These are phyloP conservation scores for Rhodotorula sp. DNA, from an alignment of 1,284 basidiomycete species.

Conservation along the genomic window DNA sequence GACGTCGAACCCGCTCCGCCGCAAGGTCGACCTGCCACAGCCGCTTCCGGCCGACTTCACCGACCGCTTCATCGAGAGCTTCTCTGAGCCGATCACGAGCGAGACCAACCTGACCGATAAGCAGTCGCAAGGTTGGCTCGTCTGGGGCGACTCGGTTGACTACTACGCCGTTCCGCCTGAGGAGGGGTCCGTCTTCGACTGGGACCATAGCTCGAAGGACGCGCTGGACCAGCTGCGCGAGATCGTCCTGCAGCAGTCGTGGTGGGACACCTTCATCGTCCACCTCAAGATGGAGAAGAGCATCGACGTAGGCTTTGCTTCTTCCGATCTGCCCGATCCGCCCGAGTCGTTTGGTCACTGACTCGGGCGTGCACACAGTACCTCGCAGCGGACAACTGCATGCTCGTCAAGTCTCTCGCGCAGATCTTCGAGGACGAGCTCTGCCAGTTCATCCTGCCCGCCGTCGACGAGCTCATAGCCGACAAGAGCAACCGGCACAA, in stretches of 20 bases:
- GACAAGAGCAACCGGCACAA: constrained; percentile 78
- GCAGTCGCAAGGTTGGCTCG: constrained; percentile 73
- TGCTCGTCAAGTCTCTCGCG: constrained; percentile 54
- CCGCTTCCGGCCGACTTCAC: constrained; percentile 58
- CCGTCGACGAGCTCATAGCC: constrained; percentile 63
- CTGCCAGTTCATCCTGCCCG: constrained; percentile 60
- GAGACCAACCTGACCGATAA: constrained; percentile 69
- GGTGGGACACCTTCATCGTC: constrained; percentile 58
- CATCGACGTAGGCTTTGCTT: constrained; percentile 27
- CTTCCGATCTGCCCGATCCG: not conserved
- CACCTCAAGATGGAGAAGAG: constrained; percentile 47
- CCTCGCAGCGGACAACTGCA: constrained; percentile 40
- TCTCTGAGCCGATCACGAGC: constrained; percentile 50
- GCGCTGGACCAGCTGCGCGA: constrained; percentile 64
- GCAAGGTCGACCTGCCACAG: constrained; percentile 57
- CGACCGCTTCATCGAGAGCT: constrained; percentile 57
- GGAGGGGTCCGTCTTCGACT: constrained; percentile 59
- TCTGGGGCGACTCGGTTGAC: constrained; percentile 73
- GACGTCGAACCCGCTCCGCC: constrained; percentile 72
- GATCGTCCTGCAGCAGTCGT: constrained; percentile 59
- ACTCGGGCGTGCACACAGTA: constrained; percentile 15
- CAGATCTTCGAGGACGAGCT: constrained; percentile 59
- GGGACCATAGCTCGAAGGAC: constrained; percentile 66
- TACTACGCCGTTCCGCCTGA: constrained; percentile 63
- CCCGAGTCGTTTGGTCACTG: not conserved